Evolutionary conservation across 1,284 basidiomycete species (phyloP), one percentile per base, ranked within the genome.

Genomic region (Volvariella volvacea): DNA sequence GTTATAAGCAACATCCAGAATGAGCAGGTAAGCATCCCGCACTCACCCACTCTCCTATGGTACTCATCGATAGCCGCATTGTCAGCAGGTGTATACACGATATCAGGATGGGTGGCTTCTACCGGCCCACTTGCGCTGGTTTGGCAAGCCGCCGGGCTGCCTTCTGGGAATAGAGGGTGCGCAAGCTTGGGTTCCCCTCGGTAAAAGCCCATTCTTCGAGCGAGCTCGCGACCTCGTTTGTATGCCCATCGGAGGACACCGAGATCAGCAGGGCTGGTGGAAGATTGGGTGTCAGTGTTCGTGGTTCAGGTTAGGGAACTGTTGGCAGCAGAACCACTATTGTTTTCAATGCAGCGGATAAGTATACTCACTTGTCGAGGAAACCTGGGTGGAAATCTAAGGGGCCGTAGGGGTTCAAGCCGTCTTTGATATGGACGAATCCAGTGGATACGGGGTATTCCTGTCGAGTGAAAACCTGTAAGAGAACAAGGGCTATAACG

Each of bases 191-290:
- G 56, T 49, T 83, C 81, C 2, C 81, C 82, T 1, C 74, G 67
- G 57, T 71, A 84, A 17, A 58, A 58, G 0, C 66, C 61, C 71
- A 83, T 73, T 1, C 81, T 73, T 16, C 83, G 71, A 2, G 66
- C 70, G 31, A 77, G 56, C 57, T 85, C 83, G n/a, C 78, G 64
- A 16, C 60, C 48, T 48, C 66, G 68, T 55, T 85, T 86, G 56
- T 82, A 86, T 0, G 54, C 62, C 70, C 76, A 79, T 42, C 70
- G 61, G 47, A 80, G 55, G 12, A 73, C 60, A 2, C 63, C 67
- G 2, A 85, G 32, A 54, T 85, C 83, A 2, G 70, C 73, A 10
- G 64, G 52, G n/a, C 76, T 80, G 40, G 19, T 34, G 3, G 0
- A 15, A n/a, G 1, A 3, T 6, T 7, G 7, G 19, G 14, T 45